Conservation (phyloP, 1,284 basidiomycete species). For the Phlebopus sp. region DNA sequence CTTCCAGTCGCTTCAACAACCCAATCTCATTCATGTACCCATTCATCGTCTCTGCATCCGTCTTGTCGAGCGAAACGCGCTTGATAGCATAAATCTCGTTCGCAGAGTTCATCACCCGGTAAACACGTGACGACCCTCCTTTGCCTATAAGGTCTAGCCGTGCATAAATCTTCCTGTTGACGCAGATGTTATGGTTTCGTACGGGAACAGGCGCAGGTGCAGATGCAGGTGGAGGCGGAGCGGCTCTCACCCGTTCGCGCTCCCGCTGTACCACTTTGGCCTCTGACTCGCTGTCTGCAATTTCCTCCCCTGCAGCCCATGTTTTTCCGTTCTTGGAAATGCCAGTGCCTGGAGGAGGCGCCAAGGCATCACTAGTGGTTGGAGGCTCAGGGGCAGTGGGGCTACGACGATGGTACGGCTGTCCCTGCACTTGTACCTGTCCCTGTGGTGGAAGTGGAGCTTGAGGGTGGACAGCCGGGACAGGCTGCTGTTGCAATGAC, state of each 20-base stretch:
- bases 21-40: slow-evolving; percentile 96
- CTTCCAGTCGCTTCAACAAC: slow-evolving; percentile 80
- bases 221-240: slow-evolving; percentile 24
- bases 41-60: slow-evolving; percentile 80
- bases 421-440: slow-evolving; percentile 28
- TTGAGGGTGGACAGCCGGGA: slow-evolving; percentile 28
- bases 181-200: slow-evolving; percentile 36
- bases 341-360: slow-evolving; percentile 18
- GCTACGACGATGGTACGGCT: slow-evolving; percentile 49
- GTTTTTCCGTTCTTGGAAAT: slow-evolving; percentile 38
- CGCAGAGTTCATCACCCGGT: slow-evolving; percentile 74
- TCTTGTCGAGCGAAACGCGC: slow-evolving; percentile 81
- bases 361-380: slow-evolving; percentile 41
- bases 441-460: slow-evolving; percentile 8
- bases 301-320: slow-evolving; percentile 47
- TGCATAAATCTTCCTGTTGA: slow-evolving; percentile 77
- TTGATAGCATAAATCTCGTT: slow-evolving; percentile 88
- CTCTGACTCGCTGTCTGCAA: slow-evolving; percentile 28
- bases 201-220: slow-evolving; percentile 23
- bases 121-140: slow-evolving; percentile 93
- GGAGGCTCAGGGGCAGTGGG: slow-evolving; percentile 63
- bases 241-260: slow-evolving; percentile 25
- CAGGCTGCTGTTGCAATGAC: slow-evolving; percentile 25
- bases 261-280: slow-evolving; percentile 24
- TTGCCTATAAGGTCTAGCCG: slow-evolving; percentile 86